phyloP scores from a whole-genome alignment of 1,284 basidiomycete species.

The Rhizoctonia solani region DNA sequence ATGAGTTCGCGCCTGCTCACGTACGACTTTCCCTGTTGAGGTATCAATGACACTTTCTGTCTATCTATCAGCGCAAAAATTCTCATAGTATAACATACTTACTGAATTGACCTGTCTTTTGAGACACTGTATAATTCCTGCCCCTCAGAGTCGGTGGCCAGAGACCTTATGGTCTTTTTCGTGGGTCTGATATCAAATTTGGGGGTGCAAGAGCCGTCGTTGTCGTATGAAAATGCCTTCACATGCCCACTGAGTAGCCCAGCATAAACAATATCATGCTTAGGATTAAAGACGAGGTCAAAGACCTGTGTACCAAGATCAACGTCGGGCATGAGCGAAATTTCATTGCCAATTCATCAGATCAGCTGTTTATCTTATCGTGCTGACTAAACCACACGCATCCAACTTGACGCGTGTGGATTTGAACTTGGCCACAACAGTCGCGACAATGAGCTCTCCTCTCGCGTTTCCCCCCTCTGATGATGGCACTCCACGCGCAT shows the following conservation, averaged over 20 bases:
- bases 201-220: conserved; percentile 59
- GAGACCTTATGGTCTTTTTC: conserved; percentile 74
- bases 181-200: conserved; percentile 65
- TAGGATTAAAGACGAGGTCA: conserved; percentile 86
- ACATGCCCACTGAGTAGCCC: conserved; percentile 56
- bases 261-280: conserved; percentile 67
- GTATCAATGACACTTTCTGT: conserved; percentile 68
- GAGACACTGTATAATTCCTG: conserved; percentile 73
- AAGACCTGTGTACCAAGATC: conserved; percentile 79
- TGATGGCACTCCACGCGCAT: conserved; percentile 15
- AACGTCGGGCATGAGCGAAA: conserved; percentile 66
- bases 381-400: conserved; percentile 2
- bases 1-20: conserved; percentile 70
- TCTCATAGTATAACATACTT: conserved; percentile 45
- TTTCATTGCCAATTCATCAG: conserved; percentile 17
- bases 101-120: conserved; percentile 84
- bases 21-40: conserved; percentile 62
- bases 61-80: not conserved
- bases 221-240: conserved; percentile 58
- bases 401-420: not conserved
- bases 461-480: conserved; percentile 25
- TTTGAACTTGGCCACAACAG: not conserved
- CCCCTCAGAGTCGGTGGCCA: conserved; percentile 69
- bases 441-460: conserved; percentile 24
- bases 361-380: conserved; percentile 14